These are phyloP conservation scores for Globisporangium carolinianum DNA, from an alignment of 352 stramenopile genomes.

Conservation along the genomic window DNA sequence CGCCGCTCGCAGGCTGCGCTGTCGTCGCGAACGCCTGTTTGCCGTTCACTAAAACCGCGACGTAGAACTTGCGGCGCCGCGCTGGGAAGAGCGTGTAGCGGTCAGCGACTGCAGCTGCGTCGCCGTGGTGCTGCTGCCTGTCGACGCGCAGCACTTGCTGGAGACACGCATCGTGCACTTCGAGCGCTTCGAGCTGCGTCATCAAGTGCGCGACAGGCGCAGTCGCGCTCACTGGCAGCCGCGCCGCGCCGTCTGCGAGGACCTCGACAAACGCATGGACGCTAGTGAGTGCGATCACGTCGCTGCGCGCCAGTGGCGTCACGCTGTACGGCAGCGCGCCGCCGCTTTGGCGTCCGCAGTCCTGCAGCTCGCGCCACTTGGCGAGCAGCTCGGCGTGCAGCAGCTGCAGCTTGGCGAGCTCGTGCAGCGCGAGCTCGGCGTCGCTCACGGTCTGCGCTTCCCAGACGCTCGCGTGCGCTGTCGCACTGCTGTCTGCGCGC, in stretches of 20 bases:
- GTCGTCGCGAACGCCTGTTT: conserved; percentile 30
- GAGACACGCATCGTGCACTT: conserved; percentile 28
- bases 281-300: conserved; percentile 25
- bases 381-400: conserved; percentile 47
- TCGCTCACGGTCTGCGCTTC: conserved; percentile 21
- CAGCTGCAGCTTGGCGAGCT: conserved; percentile 37
- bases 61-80: conserved; percentile 20
- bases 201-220: conserved; percentile 12
- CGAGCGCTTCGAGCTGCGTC: conserved; percentile 23
- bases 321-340: conserved; percentile 6
- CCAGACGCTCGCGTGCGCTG: background rate
- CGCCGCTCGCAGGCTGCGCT: background rate
- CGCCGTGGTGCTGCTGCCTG: background rate
- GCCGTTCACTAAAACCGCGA: conserved; percentile 33
- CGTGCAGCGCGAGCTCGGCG: conserved; percentile 26
- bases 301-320: conserved; percentile 15
- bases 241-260: conserved; percentile 3
- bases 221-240: background rate
- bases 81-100: background rate
- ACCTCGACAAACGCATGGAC: conserved; percentile 42
- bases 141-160: conserved; percentile 19
- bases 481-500: background rate
- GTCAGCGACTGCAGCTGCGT: background rate
- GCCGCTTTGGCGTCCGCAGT: conserved; percentile 19
- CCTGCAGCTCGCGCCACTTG: conserved; percentile 48